These are phyloP conservation scores for Cyberlindnera xishuangbannaensis DNA, from an alignment of 805 yeast species.

Conservation along the genomic window DNA sequence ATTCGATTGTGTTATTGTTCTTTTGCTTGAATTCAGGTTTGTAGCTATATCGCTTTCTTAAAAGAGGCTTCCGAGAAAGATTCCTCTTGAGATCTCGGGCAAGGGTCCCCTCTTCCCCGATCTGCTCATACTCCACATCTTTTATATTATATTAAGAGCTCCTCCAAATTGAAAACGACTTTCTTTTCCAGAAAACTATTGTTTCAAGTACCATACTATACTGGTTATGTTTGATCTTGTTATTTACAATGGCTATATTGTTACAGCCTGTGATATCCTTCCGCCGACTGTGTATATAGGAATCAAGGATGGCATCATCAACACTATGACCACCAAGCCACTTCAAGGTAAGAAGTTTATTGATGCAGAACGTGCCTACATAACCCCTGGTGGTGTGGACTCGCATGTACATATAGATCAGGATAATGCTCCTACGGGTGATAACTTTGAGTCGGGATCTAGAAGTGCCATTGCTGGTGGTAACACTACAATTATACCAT, in stretches of 20 bases:
- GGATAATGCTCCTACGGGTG: conserved; percentile 36
- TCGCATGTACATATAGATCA: conserved; percentile 45
- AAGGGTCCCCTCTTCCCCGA: conserved; percentile 6
- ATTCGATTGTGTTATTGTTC: conserved; percentile 3
- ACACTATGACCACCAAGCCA: conserved; percentile 30
- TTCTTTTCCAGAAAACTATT: background rate
- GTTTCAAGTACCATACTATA: background rate
- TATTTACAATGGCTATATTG: conserved; percentile 28
- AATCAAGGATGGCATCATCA: conserved; percentile 34
- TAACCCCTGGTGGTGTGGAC: conserved; percentile 49
- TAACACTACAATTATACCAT: conserved; percentile 41
- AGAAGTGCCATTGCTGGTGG: conserved; percentile 45
- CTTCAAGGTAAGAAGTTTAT: conserved; percentile 26
- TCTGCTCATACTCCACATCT: too few relatives aligned
- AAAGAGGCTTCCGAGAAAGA: background rate
- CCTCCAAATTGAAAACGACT: background rate
- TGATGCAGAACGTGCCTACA: conserved; percentile 42
- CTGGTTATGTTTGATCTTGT: conserved; percentile 20
- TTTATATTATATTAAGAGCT: background rate
- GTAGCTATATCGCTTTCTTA: background rate
- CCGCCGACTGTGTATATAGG: conserved; percentile 36
- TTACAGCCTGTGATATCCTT: conserved; percentile 28
- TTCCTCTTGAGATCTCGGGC: conserved; percentile 5
- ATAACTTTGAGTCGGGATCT: conserved; percentile 39
- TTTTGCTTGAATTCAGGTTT: background rate